A percentile compares a stretch with the other conserved stretches of the same genome.
Conservation (phyloP, 352 stramenopile species). For the Pythium apleroticum region DNA sequence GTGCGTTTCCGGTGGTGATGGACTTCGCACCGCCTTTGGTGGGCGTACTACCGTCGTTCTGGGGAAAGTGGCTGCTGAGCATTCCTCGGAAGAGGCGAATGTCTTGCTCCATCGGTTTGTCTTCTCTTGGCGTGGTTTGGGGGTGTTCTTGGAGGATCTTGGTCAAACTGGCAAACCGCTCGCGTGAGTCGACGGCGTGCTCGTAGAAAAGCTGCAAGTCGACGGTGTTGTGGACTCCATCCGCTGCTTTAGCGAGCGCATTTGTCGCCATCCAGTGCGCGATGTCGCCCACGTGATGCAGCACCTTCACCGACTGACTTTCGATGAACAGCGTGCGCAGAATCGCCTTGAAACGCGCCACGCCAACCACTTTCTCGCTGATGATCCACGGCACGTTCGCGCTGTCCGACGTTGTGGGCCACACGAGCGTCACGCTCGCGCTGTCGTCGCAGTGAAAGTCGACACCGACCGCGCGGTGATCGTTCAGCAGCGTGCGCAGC, state of each 20-base stretch:
- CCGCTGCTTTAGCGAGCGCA: not conserved
- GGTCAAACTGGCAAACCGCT: constrained; percentile 13
- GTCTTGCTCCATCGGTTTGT: not conserved
- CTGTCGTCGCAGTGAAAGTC: constrained; percentile 13
- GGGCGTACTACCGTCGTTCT: not conserved
- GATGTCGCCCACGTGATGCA: constrained; percentile 10
- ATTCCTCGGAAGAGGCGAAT: constrained; percentile 8
- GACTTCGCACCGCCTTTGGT: not conserved
- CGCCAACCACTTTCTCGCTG: constrained; percentile 14
- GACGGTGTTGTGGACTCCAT: constrained; percentile 22
- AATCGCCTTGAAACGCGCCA: constrained; percentile 12
- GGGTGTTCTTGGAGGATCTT: constrained; percentile 10
- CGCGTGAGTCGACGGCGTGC: constrained; percentile 14
- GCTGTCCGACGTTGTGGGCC: constrained; percentile 1
- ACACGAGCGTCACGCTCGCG: constrained; percentile 22
- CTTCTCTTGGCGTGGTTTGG: not conserved
- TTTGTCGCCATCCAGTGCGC: constrained; percentile 19
- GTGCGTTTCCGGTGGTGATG: not conserved
- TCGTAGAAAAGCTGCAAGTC: constrained; percentile 41
- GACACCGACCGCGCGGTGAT: constrained; percentile 14
- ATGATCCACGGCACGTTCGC: constrained; percentile 19
- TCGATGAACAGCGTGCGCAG: constrained; percentile 22
- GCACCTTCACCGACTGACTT: constrained; percentile 14
- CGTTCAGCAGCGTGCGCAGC: constrained; percentile 15
- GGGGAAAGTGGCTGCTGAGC: constrained; percentile 1